Evolutionary conservation across 148 eudicot species (phyloP).

Genomic region (Selenicereus undatus): DNA sequence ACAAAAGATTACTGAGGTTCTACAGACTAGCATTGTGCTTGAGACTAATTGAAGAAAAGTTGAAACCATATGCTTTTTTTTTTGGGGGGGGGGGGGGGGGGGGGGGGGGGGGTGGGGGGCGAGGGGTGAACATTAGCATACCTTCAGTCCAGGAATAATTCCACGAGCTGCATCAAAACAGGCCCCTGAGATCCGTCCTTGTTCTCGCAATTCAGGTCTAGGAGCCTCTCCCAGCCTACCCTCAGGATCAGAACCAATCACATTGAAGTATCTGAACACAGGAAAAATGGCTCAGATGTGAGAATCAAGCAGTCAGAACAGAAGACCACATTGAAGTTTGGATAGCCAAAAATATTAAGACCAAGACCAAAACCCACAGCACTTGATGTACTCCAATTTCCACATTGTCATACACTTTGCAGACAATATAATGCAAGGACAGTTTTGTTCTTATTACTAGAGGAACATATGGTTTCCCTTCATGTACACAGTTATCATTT

Average conservation of each 20-base stretch:
- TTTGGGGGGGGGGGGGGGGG: no score
- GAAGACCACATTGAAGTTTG: not conserved
- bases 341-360: constrained; percentile 11
- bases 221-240: constrained; percentile 99
- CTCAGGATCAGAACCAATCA: constrained; percentile 93
- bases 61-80: not conserved
- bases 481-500: not conserved
- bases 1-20: not conserved
- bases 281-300: not conserved
- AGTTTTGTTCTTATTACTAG: not conserved
- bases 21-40: not conserved
- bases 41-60: not conserved
- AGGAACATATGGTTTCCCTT: not conserved
- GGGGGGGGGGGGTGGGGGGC: not conserved
- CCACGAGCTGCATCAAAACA: constrained; percentile 99
- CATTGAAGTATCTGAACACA: constrained; percentile 80
- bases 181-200: constrained; percentile 97
- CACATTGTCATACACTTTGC: not conserved
- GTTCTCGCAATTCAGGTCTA: constrained; percentile 85
- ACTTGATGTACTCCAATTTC: not conserved
- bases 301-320: not conserved
- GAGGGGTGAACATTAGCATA: constrained; percentile 13
- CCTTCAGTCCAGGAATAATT: constrained; percentile 78
- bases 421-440: not conserved
- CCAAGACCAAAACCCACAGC: not conserved